Evolutionary conservation across 441 rosid genomes (phyloP).

Genomic region (Flueggea neowawraea): DNA sequence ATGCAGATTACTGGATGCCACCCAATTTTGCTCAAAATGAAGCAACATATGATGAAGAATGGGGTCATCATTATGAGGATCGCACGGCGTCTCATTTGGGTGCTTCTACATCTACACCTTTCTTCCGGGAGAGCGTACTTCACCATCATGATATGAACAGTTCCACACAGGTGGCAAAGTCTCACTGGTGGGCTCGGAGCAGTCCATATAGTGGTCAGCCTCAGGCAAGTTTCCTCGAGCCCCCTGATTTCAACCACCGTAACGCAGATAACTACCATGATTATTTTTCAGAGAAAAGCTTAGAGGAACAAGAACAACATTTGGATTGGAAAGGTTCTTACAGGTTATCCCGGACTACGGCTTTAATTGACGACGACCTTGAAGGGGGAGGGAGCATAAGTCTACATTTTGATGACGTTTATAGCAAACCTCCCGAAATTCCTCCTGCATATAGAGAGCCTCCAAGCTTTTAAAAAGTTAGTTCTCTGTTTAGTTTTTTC

Average conservation of each 20-base stretch:
- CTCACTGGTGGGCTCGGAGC: constrained; percentile 89
- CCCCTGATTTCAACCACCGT: constrained; percentile 67
- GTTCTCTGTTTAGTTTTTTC: constrained; percentile 1
- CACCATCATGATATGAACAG: constrained; percentile 45
- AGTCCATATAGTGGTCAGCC: constrained; percentile 37
- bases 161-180: constrained; percentile 25
- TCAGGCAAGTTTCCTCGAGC: constrained; percentile 81
- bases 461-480: constrained; percentile 18
- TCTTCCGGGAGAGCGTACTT: constrained; percentile 66
- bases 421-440: constrained; percentile 63
- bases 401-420: constrained; percentile 87
- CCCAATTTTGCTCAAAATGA: constrained; percentile 31
- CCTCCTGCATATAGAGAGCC: constrained; percentile 25
- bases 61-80: constrained; percentile 30
- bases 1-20: constrained; percentile 48
- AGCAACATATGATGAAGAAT: constrained; percentile 33
- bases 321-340: constrained; percentile 42
- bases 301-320: constrained; percentile 45
- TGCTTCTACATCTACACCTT: constrained; percentile 66
- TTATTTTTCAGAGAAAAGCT: constrained; percentile 50
- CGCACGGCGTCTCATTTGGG: constrained; percentile 48
- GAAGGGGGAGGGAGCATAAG: constrained; percentile 51
- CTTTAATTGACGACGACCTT: constrained; percentile 49
- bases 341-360: constrained; percentile 34
- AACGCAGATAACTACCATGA: constrained; percentile 30